Base-by-base conservation (phyloP, 495 filamentous ascomycete species). In the Talaromyces wortmannii region DNA sequence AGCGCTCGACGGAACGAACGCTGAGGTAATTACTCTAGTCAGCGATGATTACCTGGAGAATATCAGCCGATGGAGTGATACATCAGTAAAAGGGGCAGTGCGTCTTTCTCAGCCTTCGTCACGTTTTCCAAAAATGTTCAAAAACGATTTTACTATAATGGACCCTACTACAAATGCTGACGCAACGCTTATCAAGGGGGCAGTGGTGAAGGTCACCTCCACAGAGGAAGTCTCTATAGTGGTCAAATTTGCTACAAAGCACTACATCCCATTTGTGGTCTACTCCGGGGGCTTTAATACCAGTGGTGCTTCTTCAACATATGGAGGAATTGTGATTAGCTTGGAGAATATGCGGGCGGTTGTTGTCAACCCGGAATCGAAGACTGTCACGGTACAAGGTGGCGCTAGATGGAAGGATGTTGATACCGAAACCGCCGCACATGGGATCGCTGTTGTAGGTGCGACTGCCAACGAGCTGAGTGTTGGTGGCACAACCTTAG, bases 401-500 rank as follows among this genome's bases (percentile, higher is more conserved):
- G 83, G 83, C 31, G 69, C 68, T 31, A 65, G 73, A 6, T 85
- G 80, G 81, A 67, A 67, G 40, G 78, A 84, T 52, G 78, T 86
- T 48, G 81, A 85, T 56, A 65, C 66, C 13, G 77, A 70, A 0
- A 74, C 75, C 13, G 74, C 63, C 12, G 60, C 71, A 44, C 64
- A 78, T 54, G 76, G 73, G 0, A 65, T 85, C 13, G 82, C 79
- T 8, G 75, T 74, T 10, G 82, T 85, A 5, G 83, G 81, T 5
- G 83, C 83, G 6, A 84, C 80, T 0, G 80, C 83, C 15, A 81
- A 81, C 58, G 74, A 81, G 54, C 81, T 78, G 18, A 82, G 83
- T 30, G 74, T 85, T 18, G 81, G 80, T 2, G 83, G 83, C 5
- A 61, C 83, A 29, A 83, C 79, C 0, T 66, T 85, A 2, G 80